A percentile compares a stretch with the other conserved stretches of the same genome.
Conservation (phyloP, 306 rosid species). For the Trifolium dubium region DNA sequence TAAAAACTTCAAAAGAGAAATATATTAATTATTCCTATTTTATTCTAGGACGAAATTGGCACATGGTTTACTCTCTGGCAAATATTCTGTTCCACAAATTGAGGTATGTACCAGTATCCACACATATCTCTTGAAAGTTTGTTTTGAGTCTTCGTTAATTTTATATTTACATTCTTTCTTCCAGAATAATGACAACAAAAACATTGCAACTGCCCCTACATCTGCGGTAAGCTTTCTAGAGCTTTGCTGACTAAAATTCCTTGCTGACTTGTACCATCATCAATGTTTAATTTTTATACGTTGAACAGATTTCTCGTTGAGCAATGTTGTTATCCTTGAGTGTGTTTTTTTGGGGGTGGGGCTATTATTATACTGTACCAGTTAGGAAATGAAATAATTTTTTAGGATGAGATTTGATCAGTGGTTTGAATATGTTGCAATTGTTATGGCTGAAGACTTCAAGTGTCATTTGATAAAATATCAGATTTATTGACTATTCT, state of each 20-base stretch:
- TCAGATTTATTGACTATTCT: constrained; percentile 21
- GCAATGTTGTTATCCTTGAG: not conserved
- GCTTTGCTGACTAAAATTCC: constrained; percentile 14
- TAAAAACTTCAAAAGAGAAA: constrained; percentile 11
- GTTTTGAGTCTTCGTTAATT: constrained; percentile 17
- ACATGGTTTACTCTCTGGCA: constrained; percentile 85
- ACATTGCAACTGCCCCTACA: constrained; percentile 51
- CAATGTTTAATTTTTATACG: constrained; percentile 16
- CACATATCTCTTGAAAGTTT: constrained; percentile 18
- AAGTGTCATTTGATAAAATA: constrained; percentile 11
- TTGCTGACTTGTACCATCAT: not conserved
- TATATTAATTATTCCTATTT: constrained; percentile 25
- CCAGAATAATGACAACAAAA: constrained; percentile 65
- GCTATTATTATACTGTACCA: not conserved
- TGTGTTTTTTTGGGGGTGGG: not conserved
- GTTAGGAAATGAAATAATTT: not conserved
- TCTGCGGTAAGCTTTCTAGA: constrained; percentile 63
- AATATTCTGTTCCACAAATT: constrained; percentile 70
- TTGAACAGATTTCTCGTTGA: constrained; percentile 15
- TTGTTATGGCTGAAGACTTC: constrained; percentile 35
- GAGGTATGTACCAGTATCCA: constrained; percentile 53
- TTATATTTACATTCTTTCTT: constrained; percentile 35
- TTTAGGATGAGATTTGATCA: constrained; percentile 15
- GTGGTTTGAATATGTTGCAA: constrained; percentile 27
- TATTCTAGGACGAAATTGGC: constrained; percentile 72